Conservation (phyloP, 306 rosid species). For the Quillaja saponaria region DNA sequence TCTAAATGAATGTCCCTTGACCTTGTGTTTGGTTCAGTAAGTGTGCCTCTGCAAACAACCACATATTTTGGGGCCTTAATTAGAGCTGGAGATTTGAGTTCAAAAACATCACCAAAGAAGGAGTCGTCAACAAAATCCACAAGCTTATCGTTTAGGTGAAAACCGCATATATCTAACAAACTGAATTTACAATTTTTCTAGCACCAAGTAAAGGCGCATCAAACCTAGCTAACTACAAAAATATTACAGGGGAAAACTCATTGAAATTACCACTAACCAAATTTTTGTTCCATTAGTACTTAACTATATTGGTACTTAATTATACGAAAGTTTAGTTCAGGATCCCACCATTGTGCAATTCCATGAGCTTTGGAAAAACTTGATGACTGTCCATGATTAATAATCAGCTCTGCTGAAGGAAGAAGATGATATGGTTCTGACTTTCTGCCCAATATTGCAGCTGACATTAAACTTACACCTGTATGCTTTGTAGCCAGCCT, state of each 20-base stretch:
- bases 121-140: conserved; percentile 8
- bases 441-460: conserved; percentile 2
- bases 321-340: conserved; percentile 1
- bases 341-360: conserved; percentile 38
- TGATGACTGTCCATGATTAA: conserved; percentile 9
- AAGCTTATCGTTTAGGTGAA: neutral
- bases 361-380: conserved; percentile 23
- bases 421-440: conserved; percentile 26
- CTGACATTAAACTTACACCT: neutral
- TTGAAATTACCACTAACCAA: too few species aligned
- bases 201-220: too few species aligned
- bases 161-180: too few species aligned
- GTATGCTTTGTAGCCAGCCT: conserved; percentile 21
- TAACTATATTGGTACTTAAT: too few species aligned
- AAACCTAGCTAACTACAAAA: too few species aligned
- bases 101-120: conserved; percentile 23
- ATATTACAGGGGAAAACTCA: too few species aligned
- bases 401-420: conserved; percentile 36
- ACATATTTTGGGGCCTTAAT: conserved; percentile 34
- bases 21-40: neutral
- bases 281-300: too few species aligned
- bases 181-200: too few species aligned
- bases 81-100: conserved; percentile 3
- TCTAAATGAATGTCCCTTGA: conserved; percentile 10
- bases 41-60: conserved; percentile 35